Base-by-base conservation (phyloP, 1,139 yeast species). In the Nakaseomyces glabratus region DNA sequence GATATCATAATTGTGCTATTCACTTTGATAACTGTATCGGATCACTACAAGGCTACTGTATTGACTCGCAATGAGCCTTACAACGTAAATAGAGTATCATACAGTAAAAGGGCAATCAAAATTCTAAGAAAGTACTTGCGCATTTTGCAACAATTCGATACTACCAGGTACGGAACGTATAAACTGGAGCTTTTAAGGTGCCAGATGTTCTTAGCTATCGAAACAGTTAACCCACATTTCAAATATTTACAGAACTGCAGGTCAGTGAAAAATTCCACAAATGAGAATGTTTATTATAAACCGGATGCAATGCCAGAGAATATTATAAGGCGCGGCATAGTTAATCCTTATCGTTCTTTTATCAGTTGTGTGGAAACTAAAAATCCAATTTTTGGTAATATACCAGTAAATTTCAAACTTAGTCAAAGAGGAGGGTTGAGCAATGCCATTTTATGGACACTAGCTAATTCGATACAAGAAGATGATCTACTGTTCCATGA, bases 171-270 rank as follows among this genome's bases (percentile, higher is more conserved):
- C 35, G 40, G 34, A 7, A 23, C 30, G n/a, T 46, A 50, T 29
- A 48, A 46, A 22, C 33, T 49, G 19, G 56, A 51, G 31, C 38
- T 55, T 14, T 36, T 55, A 25, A 42, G 58, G 24, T 51, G 60
- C 35, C 59, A 55, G 32, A 39, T 55, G 21, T 54, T 54, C 31
- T 15, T 51, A 14, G 48, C 46, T 8, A 33, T 49, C 3, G 60
- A 54, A 35, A 26, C 43, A 2, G 20, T 52, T 10, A 33, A 38
- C 15, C 35, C 40, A 11, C 34, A 34, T 23, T 35, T 32, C 7
- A 35, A 21, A 15, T 24, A 15, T 15, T 6, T 24, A 13, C 11
- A n/a, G 8, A 20, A 20, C 7, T 24, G 31, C 35, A 29, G 19
- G 23, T 21, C 35, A 38, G 30, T 35, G 42, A 19, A 40, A 7